A percentile compares a stretch with the other conserved stretches of the same genome.
phyloP scores from a whole-genome alignment of 306 rosid species.

The Medicago lupulina region DNA sequence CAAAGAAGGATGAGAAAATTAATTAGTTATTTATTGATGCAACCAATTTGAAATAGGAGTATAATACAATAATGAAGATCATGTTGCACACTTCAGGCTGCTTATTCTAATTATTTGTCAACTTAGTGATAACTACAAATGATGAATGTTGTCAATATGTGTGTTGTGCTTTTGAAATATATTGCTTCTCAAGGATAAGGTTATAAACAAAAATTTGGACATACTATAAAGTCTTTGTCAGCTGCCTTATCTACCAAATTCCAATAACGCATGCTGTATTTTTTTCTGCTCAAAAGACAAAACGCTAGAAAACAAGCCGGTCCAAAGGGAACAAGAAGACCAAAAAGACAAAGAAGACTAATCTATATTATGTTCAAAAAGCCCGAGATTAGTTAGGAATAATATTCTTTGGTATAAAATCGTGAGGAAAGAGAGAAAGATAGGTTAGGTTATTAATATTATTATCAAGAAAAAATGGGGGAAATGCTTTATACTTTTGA shows the following conservation, averaged over 20 bases:
- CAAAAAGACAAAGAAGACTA: conserved; percentile 49
- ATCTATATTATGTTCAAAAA: conserved; percentile 1
- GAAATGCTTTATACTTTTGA: conserved; percentile 45
- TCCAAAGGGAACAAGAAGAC: conserved; percentile 44
- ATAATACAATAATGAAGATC: conserved; percentile 5
- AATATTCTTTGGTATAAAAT: conserved; percentile 47
- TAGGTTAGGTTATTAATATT: conserved; percentile 1
- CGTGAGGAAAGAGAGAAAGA: conserved; percentile 9
- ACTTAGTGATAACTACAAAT: conserved; percentile 55
- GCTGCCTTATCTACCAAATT: conserved; percentile 50
- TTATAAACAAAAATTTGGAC: conserved; percentile 36
- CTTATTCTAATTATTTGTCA: conserved; percentile 32
- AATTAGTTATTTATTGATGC: background rate
- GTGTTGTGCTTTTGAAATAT: conserved; percentile 48
- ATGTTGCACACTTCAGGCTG: conserved; percentile 25
- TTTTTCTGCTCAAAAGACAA: conserved; percentile 20
- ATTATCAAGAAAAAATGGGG: background rate
- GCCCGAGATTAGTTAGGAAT: conserved; percentile 38
- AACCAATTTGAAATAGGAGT: background rate
- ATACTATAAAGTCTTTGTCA: conserved; percentile 46
- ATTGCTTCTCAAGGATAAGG: conserved; percentile 42
- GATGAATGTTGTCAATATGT: conserved; percentile 50
- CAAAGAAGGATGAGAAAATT: conserved; percentile 17
- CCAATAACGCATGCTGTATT: conserved; percentile 36
- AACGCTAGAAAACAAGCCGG: conserved; percentile 39